Percentiles rank a stretch among this genome's conserved stretches.
phyloP scores from a whole-genome alignment of 2,329 filamentous ascomycete genomes.

The Colletotrichum sp. region DNA sequence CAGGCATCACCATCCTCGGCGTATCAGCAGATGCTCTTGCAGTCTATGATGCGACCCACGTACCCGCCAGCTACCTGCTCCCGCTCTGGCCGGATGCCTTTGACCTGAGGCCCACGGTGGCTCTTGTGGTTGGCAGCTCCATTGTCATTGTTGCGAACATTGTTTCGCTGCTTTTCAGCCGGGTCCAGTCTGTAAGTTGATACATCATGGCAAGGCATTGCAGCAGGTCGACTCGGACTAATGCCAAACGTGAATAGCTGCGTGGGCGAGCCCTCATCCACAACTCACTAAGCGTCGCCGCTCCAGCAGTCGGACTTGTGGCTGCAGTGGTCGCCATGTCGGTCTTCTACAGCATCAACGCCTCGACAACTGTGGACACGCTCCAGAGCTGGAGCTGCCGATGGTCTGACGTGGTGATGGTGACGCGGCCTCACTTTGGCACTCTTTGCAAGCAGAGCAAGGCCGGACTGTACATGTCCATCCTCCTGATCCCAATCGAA shows the following conservation, averaged over 20 bases:
- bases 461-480: conserved; percentile 57
- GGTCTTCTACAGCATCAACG: conserved; percentile 63
- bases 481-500: conserved; percentile 64
- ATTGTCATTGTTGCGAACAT: conserved; percentile 55
- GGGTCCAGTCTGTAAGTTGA: conserved; percentile 53
- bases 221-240: neutral
- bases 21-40: conserved; percentile 58
- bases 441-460: conserved; percentile 62
- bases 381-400: conserved; percentile 68
- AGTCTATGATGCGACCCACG: conserved; percentile 60
- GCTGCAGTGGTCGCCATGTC: conserved; percentile 56
- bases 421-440: conserved; percentile 56
- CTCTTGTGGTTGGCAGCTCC: conserved; percentile 56
- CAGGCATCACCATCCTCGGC: conserved; percentile 57
- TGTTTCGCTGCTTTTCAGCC: conserved; percentile 53
- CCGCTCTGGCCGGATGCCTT: conserved; percentile 64
- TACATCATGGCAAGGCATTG: neutral
- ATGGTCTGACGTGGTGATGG: conserved; percentile 61
- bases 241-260: conserved; percentile 1
- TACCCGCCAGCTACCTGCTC: conserved; percentile 51
- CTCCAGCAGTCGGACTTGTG: conserved; percentile 34
- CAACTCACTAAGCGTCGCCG: conserved; percentile 26
- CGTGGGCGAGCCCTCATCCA: neutral
- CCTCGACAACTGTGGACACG: conserved; percentile 56
- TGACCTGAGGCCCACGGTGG: conserved; percentile 60